Evolutionary conservation across 176 grass and related monocot species (phyloP).

Genomic region (Rhynchospora breviuscula): DNA sequence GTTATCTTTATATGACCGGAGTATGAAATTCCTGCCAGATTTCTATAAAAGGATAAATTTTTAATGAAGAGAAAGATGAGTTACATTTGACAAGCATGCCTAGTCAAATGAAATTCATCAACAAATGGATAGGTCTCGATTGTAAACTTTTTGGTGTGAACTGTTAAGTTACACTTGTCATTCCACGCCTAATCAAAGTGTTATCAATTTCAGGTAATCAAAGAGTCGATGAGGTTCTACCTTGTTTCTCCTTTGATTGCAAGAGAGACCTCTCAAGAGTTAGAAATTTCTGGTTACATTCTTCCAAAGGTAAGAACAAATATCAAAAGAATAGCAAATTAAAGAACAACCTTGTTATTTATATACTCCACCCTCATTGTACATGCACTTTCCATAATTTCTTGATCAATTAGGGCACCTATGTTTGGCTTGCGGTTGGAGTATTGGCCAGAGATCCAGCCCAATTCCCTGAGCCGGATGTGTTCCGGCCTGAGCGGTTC

Average conservation of each 20-base stretch:
- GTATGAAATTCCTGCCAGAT: background rate
- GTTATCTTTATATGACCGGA: background rate
- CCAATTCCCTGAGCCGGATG: slow-evolving; percentile 74
- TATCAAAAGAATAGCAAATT: background rate
- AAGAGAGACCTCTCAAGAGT: slow-evolving; percentile 69
- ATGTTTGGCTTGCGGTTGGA: slow-evolving; percentile 82
- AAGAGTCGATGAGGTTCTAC: slow-evolving; percentile 87
- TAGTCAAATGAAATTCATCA: background rate
- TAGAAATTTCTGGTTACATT: slow-evolving; percentile 61
- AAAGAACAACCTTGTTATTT: background rate
- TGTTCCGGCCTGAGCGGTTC: slow-evolving; percentile 70
- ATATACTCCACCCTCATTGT: background rate
- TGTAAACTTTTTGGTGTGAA: background rate
- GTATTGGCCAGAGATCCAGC: slow-evolving; percentile 72
- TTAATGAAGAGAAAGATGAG: background rate
- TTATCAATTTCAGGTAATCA: slow-evolving; percentile 47
- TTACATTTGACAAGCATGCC: background rate
- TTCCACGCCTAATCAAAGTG: background rate
- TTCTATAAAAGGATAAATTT: background rate
- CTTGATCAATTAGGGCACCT: slow-evolving; percentile 42
- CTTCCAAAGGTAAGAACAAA: slow-evolving; percentile 60
- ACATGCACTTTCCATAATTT: background rate
- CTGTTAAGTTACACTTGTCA: no score
- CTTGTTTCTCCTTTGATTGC: slow-evolving; percentile 81
- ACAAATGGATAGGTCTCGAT: background rate